Evolutionary conservation across 768 basidiomycete species (phyloP), one percentile per base, ranked within the genome.

Genomic region (Suillus cothurnatus): DNA sequence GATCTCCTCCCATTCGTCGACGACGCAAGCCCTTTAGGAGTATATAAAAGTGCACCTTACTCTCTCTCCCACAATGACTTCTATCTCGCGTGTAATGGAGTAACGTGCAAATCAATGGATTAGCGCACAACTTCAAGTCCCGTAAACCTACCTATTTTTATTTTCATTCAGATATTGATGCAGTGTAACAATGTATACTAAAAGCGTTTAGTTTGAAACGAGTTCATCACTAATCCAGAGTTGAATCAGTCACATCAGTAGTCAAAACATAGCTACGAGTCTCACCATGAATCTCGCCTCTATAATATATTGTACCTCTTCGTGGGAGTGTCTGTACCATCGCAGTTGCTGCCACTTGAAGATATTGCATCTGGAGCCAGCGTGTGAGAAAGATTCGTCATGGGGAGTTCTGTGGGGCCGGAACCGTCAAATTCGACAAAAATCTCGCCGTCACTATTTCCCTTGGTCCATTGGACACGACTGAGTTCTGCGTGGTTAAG

Each of bases 401-500:
- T 39, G 26, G 38, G 58, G 19, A 59, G 38, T 59, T 39, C 38
- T 4, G 58, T 8, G 2, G 39, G 12, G 26, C 19, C 11, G 11
- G 26, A 41, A 28, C 34, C 3, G 19, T 39, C 3, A 12, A 41
- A 21, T 23, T 58, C 65, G 31, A 65, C 64, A 19, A 34, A 55
- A 53, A 81, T 69, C 66, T 80, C 79, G 36, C 76, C 76, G 34
- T 77, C 74, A n/a, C 71, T 73, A 4, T 71, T 68, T 7, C 78
- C 80, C 26, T 58, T 67, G 36, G 71, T 74, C 78, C 78, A 79
- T 2, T 67, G 72, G 1, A 82, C 76, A 17, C 81, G 79, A 59
- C 75, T 78, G n/a, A 82, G 77, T 71, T 83, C 80, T 14, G 77
- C 74, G 66, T 79, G 76, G 67, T 74, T 81, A 28, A 83, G 71